These are phyloP conservation scores for Trichosanthes truncata DNA, from an alignment of 306 rosid genomes.

Conservation along the genomic window DNA sequence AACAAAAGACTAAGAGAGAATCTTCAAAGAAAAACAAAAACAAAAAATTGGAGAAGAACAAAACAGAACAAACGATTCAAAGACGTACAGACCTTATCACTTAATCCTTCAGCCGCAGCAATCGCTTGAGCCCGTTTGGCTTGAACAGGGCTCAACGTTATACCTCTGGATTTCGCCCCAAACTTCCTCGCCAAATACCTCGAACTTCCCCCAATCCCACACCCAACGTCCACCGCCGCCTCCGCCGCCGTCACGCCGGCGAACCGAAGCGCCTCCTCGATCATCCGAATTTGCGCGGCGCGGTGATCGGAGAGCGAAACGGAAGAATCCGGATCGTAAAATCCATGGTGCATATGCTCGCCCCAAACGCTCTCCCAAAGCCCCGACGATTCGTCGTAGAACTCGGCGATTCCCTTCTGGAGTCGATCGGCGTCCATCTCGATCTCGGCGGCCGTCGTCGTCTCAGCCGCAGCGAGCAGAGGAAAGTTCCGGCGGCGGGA, in stretches of 20 bases:
- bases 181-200: slow-evolving; percentile 58
- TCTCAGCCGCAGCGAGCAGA: background rate
- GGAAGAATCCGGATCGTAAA: slow-evolving; percentile 39
- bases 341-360: slow-evolving; percentile 94
- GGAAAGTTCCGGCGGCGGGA: background rate
- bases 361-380: slow-evolving; percentile 91
- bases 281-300: slow-evolving; percentile 84
- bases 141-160: slow-evolving; percentile 83
- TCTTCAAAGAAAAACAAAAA: too few relatives aligned
- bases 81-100: slow-evolving; percentile 31
- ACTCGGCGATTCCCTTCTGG: slow-evolving; percentile 65
- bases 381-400: slow-evolving; percentile 78
- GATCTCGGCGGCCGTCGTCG: background rate
- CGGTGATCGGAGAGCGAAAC: slow-evolving; percentile 62
- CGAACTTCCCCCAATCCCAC: slow-evolving; percentile 97
- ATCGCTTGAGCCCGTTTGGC: slow-evolving; percentile 78
- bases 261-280: slow-evolving; percentile 58
- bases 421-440: slow-evolving; percentile 15
- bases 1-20: background rate
- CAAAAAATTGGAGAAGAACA: background rate
- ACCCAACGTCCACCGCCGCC: slow-evolving; percentile 74
- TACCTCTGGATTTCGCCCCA: slow-evolving; percentile 55
- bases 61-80: background rate
- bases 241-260: slow-evolving; percentile 34
- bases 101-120: slow-evolving; percentile 53